These are phyloP conservation scores for Capronia epimyces DNA, from an alignment of 2,329 filamentous ascomycete genomes.

Conservation along the genomic window DNA sequence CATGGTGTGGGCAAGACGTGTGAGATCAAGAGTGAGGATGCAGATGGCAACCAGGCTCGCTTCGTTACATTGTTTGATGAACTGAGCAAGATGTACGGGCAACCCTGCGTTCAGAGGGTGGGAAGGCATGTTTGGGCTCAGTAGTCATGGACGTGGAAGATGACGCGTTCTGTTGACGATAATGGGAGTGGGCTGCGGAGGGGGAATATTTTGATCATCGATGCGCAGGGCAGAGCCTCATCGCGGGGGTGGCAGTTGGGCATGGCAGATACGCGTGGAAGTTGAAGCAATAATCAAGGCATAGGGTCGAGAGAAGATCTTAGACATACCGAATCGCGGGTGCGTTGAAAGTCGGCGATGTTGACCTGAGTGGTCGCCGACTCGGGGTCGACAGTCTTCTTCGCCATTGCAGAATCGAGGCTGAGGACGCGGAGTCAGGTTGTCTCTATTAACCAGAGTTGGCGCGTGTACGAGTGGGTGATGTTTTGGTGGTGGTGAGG, in stretches of 20 bases:
- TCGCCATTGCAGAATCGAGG: constrained; percentile 20
- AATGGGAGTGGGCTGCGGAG: neutral
- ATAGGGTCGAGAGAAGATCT: constrained; percentile 12
- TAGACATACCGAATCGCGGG: constrained; percentile 71
- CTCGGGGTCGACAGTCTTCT: constrained; percentile 31
- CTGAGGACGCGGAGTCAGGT: neutral
- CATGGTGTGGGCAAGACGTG: constrained; percentile 4
- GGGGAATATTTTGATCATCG: constrained; percentile 13
- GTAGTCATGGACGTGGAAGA: neutral
- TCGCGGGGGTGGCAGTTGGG: constrained; percentile 16
- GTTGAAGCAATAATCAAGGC: constrained; percentile 5
- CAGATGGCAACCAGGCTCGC: constrained; percentile 3
- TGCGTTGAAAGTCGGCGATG: constrained; percentile 70
- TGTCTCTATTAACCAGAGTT: neutral
- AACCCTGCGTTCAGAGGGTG: neutral
- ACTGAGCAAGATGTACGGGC: neutral
- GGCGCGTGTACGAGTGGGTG: neutral
- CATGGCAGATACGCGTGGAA: constrained; percentile 15
- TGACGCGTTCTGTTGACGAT: neutral
- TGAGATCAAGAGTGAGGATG: constrained; percentile 9
- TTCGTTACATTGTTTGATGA: constrained; percentile 1
- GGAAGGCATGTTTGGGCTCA: constrained; percentile 6
- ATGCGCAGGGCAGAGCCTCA: constrained; percentile 9
- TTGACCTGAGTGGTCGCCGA: constrained; percentile 39
- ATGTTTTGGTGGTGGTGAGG: constrained; percentile 6